A percentile compares a stretch with the other conserved stretches of the same genome.
Conservation (phyloP, 164 flowering plant species). For the Dillenia turbinata region DNA sequence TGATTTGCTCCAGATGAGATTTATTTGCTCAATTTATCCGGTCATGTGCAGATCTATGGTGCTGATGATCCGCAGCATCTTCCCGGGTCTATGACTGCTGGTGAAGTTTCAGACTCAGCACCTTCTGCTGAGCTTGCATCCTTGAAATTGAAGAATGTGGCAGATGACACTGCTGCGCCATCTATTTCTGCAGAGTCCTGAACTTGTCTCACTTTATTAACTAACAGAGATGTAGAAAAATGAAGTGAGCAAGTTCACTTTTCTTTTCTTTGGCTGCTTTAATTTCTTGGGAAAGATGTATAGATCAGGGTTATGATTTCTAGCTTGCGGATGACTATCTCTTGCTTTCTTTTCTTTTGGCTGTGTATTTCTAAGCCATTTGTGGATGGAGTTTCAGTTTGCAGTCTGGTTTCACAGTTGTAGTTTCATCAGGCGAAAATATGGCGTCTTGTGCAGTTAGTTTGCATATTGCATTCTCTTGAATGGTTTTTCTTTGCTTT, state of each 20-base stretch:
- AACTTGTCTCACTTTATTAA: not conserved
- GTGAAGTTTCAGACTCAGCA: conserved; percentile 29
- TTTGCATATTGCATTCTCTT: not conserved
- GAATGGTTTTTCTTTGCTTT: not conserved
- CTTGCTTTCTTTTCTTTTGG: not conserved
- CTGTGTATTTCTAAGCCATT: not conserved
- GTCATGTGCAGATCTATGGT: conserved; percentile 12
- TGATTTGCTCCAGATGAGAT: not conserved
- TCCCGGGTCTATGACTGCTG: conserved; percentile 43
- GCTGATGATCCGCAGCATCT: conserved; percentile 28
- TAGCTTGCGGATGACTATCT: not conserved
- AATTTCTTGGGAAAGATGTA: conserved; percentile 1
- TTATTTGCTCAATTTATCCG: not conserved
- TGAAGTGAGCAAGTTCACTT: not conserved
- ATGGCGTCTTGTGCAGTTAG: conserved; percentile 7
- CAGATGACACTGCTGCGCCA: conserved; percentile 25
- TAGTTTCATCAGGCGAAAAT: not conserved
- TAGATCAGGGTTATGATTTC: not conserved
- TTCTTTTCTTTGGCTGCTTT: not conserved
- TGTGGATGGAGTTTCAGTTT: conserved; percentile 1
- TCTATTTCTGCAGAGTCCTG: conserved; percentile 12
- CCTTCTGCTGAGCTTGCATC: conserved; percentile 18
- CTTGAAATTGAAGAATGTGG: conserved; percentile 23
- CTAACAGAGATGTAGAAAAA: not conserved
- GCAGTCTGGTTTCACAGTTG: not conserved